Evolutionary conservation across 139 green algal genomes (phyloP), one percentile per base, ranked within the genome.

Genomic region (Volvox reticuliferus): DNA sequence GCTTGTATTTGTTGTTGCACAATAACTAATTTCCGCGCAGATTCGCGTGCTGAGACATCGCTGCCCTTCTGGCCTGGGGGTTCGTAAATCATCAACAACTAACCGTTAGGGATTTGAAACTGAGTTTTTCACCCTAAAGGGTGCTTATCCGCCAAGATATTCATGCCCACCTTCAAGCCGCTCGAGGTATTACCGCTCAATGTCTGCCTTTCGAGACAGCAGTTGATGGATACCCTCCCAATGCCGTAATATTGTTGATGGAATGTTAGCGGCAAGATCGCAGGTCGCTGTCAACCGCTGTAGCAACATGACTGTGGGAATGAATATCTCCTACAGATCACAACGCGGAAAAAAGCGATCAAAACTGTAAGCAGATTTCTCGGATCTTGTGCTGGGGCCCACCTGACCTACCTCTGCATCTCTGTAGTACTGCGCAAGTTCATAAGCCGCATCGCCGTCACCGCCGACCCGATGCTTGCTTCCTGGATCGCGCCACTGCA

Each of bases 141-240:
- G 44, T 55, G 44, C 9, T 55, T 55, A 14, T 55, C 44, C 44
- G 44, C 44, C 44, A 55, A 14, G n/a, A 14, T 9, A 55, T 55
- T 55, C 44, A 55, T 26, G 12, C 71, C 32, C 82, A 97, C 95
- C 94, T 89, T 99, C 97, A 68, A 99, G 89, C 44, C 95, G 93
- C 26, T 89, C 90, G 33, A 98, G 95, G 91, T 99, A 98, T 63
- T 96, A 96, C 0, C 91, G 91, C 91, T 98, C 97, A 75, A 91
- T 94, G 3, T 96, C 92, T 18, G 95, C 91, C 89, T 97, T 97
- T 37, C 95, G 91, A 6, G 78, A 63, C 37, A 99, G 93, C 79
- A 99, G 88, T 85, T 96, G 94, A 1, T 88, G 91, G 14, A 98
- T 95, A 61, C 95, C 94, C 79, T 97, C 95, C 93, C 96, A 95